Base-by-base conservation (phyloP, 2,329 filamentous ascomycete genomes). In the Coniosporium tulheliwenetii region DNA sequence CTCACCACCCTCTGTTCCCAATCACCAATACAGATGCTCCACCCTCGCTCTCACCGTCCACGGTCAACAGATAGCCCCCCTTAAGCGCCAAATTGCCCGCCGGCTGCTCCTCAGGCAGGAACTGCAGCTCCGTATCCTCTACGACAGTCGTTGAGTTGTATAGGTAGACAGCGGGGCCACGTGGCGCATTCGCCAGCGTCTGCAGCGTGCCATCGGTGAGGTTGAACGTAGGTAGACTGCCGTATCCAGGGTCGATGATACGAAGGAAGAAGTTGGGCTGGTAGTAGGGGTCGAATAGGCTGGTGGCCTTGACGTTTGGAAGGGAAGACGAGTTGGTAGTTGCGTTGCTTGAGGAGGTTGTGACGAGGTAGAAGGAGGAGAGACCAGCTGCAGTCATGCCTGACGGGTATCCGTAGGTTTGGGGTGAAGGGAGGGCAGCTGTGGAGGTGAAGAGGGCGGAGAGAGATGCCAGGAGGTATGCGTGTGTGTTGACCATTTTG, bases 291-390 rank as follows among this genome's bases (percentile, higher is more conserved):
- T 59, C 54, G 47, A 60, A 63, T 41, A 63, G 51, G 0, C 58
- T 59, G 8, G 54, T 60, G 5, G 60, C 59, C 30, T 52, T 57
- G 26, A 63, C 60, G 40, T 53, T 47, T 19, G 52, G 48, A 7
- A 64, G 54, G 13, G 48, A 39, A 7, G 54, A 54, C 14, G 56
- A 52, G 43, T 59, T 55, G 14, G 41, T 36, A 7, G 46, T 46
- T 5, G 49, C 34, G 15, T 46, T 39, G 30, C 47, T 41, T 40
- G 57, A 54, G 37, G 53, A 44, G 12, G 61, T 59, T 2, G 61
- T 63, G n/a, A 63, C 58, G 43, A 65, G 58, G 42, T 57, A 52
- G 53, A 64, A 62, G 41, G 55, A 47, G 5, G 33, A 26, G 7
- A 26, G 19, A 26, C 19, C 19, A 26, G 19, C 19, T 26, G 19